A percentile compares a stretch with the other conserved stretches of the same genome.
These are phyloP conservation scores for Globisporangium mamillatum DNA, from an alignment of 352 stramenopile species.

Conservation along the genomic window DNA sequence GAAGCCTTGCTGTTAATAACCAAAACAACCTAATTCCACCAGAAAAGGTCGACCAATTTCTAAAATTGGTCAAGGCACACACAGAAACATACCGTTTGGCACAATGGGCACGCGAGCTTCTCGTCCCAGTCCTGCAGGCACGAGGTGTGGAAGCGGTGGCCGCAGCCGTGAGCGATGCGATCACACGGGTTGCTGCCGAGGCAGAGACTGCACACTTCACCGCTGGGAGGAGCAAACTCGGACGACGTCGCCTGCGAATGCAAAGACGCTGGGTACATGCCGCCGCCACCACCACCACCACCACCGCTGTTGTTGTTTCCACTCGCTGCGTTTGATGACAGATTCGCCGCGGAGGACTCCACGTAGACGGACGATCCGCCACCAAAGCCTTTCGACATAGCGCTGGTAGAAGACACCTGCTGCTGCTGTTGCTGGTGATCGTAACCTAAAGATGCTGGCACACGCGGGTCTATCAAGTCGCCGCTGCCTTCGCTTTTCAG, in stretches of 20 bases:
- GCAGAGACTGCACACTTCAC: slow-evolving; percentile 42
- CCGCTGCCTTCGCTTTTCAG: slow-evolving; percentile 3
- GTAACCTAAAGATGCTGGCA: slow-evolving; percentile 11
- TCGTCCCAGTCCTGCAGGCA: slow-evolving; percentile 72
- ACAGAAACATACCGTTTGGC: slow-evolving; percentile 32
- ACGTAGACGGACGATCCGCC: slow-evolving; percentile 9
- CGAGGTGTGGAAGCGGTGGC: slow-evolving; percentile 64
- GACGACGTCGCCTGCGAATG: not conserved
- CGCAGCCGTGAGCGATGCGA: slow-evolving; percentile 49
- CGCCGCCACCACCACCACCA: not conserved
- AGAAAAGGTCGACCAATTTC: not conserved
- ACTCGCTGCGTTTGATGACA: not conserved
- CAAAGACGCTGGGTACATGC: slow-evolving; percentile 1
- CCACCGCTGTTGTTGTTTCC: slow-evolving; percentile 1
- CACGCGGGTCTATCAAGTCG: slow-evolving; percentile 16
- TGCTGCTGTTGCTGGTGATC: slow-evolving; percentile 14
- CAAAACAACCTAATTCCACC: slow-evolving; percentile 7
- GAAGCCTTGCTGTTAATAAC: slow-evolving; percentile 1
- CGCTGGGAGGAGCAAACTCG: not conserved
- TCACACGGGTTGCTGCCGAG: slow-evolving; percentile 41
- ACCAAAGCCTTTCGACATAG: slow-evolving; percentile 2
- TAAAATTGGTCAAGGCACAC: slow-evolving; percentile 6
- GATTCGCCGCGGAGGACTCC: slow-evolving; percentile 5
- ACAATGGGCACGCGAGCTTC: slow-evolving; percentile 47
- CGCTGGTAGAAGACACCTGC: slow-evolving; percentile 3